phyloP scores from a whole-genome alignment of 257 asterid species.

The Ocimum tenuiflorum region DNA sequence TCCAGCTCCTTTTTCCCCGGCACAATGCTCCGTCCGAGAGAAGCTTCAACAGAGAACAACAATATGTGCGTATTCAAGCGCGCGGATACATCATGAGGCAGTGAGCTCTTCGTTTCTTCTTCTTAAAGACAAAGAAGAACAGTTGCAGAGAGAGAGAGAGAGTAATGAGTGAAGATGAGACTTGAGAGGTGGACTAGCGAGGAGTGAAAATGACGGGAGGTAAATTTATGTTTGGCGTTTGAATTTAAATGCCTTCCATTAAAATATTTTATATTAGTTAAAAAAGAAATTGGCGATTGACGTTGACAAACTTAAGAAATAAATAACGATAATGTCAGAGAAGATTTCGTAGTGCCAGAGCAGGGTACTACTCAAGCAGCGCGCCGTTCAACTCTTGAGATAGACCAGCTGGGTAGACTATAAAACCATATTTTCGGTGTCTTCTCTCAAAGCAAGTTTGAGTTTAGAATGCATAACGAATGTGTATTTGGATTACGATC shows the following conservation, averaged over 20 bases:
- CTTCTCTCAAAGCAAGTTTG: too few relatives aligned
- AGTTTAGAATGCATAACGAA: too few relatives aligned
- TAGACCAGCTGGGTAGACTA: neutral
- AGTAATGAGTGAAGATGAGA: conserved; percentile 29
- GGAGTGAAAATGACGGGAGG: conserved; percentile 31
- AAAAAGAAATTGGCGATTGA: neutral
- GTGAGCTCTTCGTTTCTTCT: conserved; percentile 33
- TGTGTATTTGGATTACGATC: too few relatives aligned
- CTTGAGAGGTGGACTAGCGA: conserved; percentile 27
- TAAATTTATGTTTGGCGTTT: conserved; percentile 3
- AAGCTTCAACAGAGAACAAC: too few relatives aligned
- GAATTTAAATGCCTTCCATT: conserved; percentile 20
- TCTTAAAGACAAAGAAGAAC: conserved; percentile 46
- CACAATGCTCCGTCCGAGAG: conserved; percentile 5
- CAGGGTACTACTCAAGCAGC: neutral
- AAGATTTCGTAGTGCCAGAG: conserved; percentile 6
- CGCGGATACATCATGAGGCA: conserved; percentile 9
- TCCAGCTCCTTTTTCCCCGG: conserved; percentile 35
- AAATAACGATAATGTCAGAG: conserved; percentile 6
- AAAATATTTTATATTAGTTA: neutral
- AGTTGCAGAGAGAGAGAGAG: conserved; percentile 33
- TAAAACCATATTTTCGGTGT: neutral
- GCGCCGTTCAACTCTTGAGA: neutral
- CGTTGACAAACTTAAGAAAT: neutral
- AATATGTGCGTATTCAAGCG: neutral